A percentile compares a stretch with the other conserved stretches of the same genome.
These are phyloP conservation scores for Aureoboletus auriporus DNA, from an alignment of 768 basidiomycete genomes.

Conservation along the genomic window DNA sequence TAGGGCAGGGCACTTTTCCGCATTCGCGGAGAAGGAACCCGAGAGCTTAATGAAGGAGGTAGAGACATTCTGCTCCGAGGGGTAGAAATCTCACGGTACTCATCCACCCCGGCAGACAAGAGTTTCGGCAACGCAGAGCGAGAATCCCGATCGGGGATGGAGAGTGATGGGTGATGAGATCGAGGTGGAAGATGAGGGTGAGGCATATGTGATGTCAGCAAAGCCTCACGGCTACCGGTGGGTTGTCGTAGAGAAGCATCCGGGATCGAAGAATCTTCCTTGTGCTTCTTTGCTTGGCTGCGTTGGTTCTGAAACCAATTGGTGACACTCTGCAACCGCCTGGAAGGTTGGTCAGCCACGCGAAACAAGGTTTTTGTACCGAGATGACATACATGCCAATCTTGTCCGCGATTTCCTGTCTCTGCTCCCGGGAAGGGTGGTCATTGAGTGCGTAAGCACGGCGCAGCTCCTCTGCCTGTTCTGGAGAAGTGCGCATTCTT, in stretches of 20 bases:
- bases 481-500: constrained; percentile 59
- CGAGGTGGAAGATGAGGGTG: constrained; percentile 22
- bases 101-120: constrained; percentile 11
- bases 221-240: constrained; percentile 5
- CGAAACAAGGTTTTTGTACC: constrained; percentile 4
- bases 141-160: constrained; percentile 19
- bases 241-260: constrained; percentile 17
- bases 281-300: constrained; percentile 68
- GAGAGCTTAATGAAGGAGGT: constrained; percentile 26
- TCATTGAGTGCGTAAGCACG: constrained; percentile 59
- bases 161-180: constrained; percentile 30
- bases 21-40: constrained; percentile 26
- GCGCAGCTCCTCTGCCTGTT: constrained; percentile 67
- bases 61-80: constrained; percentile 30
- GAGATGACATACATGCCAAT: constrained; percentile 67
- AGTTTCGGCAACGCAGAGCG: constrained; percentile 11
- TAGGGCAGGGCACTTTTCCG: constrained; percentile 27
- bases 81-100: constrained; percentile 16
- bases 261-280: constrained; percentile 43
- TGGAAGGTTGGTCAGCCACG: constrained; percentile 35
- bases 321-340: constrained; percentile 76
- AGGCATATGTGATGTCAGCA: constrained; percentile 7
- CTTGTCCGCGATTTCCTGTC: constrained; percentile 58
- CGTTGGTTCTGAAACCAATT: constrained; percentile 90
- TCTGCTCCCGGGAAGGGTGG: constrained; percentile 66